These are phyloP conservation scores for Tulasnella calospora DNA, from an alignment of 768 basidiomycete species.

Conservation along the genomic window DNA sequence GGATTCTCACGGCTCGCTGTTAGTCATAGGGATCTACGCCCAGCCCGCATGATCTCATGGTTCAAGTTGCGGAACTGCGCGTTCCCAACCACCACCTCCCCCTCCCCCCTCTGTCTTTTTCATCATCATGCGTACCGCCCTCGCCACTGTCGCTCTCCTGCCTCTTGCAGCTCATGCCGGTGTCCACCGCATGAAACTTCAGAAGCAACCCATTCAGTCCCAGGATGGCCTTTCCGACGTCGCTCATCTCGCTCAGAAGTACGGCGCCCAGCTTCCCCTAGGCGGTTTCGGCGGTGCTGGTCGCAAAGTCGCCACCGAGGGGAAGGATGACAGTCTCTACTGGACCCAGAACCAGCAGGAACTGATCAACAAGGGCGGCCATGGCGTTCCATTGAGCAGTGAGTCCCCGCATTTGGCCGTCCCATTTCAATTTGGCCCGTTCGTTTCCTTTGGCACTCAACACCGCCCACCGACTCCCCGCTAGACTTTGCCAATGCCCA, in stretches of 20 bases:
- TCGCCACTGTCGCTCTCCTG: slow-evolving; percentile 28
- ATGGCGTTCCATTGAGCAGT: slow-evolving; percentile 87
- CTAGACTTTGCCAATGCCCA: slow-evolving; percentile 98
- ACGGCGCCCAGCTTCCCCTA: slow-evolving; percentile 66
- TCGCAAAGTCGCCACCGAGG: slow-evolving; percentile 47
- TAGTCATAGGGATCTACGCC: background rate
- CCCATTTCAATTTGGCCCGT: slow-evolving; percentile 3
- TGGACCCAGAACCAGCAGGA: slow-evolving; percentile 72
- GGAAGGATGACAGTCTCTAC: slow-evolving; percentile 53
- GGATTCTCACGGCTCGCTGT: background rate
- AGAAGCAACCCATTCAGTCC: slow-evolving; percentile 64
- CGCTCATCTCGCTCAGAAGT: slow-evolving; percentile 91
- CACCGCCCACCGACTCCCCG: slow-evolving; percentile 16
- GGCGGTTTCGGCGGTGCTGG: slow-evolving; percentile 71
- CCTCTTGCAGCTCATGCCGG: slow-evolving; percentile 49
- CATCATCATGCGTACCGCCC: slow-evolving; percentile 25
- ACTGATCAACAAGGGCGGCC: slow-evolving; percentile 59
- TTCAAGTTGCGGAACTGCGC: background rate
- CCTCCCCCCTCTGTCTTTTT: slow-evolving; percentile 18
- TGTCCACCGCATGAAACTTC: slow-evolving; percentile 81
- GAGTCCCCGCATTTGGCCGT: slow-evolving; percentile 34
- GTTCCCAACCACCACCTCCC: background rate
- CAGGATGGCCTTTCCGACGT: slow-evolving; percentile 53
- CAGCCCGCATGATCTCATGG: slow-evolving; percentile 1
- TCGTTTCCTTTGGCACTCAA: slow-evolving; percentile 15